Conservation (phyloP, 2,329 filamentous ascomycete genomes). For the Arthrobotrys megalospora region DNA sequence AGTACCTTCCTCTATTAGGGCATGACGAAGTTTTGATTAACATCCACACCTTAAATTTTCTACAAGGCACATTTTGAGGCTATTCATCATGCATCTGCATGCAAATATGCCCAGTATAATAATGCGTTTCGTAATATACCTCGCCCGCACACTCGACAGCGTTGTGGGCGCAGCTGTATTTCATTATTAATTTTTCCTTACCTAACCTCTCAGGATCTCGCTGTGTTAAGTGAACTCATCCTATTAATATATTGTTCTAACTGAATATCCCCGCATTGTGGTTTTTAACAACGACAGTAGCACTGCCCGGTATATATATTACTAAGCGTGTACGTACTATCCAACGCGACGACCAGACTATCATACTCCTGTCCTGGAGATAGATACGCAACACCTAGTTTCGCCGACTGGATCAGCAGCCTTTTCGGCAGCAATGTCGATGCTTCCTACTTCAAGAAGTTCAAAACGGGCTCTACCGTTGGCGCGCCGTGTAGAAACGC, state of each 20-base stretch:
- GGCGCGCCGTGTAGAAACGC: conserved; percentile 10
- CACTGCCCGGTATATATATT: conserved; percentile 24
- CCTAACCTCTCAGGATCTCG: conserved; percentile 39
- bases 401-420: conserved; percentile 31
- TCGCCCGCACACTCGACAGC: background rate
- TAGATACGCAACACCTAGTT: conserved; percentile 36
- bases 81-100: background rate
- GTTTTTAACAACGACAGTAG: conserved; percentile 28
- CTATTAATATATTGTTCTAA: conserved; percentile 46
- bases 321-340: conserved; percentile 44
- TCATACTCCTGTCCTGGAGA: conserved; percentile 18
- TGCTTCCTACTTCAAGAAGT: conserved; percentile 36
- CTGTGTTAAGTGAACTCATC: conserved; percentile 42
- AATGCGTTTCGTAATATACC: background rate
- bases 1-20: background rate
- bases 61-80: background rate
- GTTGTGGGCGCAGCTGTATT: background rate
- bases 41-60: conserved; percentile 4
- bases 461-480: conserved; percentile 19
- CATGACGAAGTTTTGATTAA: background rate
- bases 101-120: background rate
- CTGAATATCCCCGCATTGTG: conserved; percentile 43
- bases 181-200: conserved; percentile 24
- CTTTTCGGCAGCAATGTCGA: conserved; percentile 33
- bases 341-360: conserved; percentile 30